phyloP scores from a whole-genome alignment of 352 stramenopile species.

The Phytophthora cryptogea region DNA sequence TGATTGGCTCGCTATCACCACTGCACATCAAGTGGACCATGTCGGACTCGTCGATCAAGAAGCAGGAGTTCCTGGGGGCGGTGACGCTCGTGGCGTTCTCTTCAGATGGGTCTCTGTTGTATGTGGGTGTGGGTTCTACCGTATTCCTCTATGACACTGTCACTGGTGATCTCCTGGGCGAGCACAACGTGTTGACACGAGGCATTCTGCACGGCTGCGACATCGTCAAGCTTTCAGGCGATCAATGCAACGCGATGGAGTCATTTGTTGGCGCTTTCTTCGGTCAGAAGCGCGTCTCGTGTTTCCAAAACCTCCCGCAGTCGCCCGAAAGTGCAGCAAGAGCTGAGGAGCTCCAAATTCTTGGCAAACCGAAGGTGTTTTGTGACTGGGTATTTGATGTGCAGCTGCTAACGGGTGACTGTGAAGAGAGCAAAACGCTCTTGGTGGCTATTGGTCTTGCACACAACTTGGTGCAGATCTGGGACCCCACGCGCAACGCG shows the following conservation, averaged over 20 bases:
- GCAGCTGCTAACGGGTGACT: conserved; percentile 50
- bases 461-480: conserved; percentile 88
- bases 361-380: conserved; percentile 66
- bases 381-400: conserved; percentile 88
- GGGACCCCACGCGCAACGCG: conserved; percentile 44
- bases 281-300: conserved; percentile 78
- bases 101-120: conserved; percentile 65
- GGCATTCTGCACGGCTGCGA: conserved; percentile 83
- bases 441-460: conserved; percentile 70
- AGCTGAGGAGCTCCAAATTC: conserved; percentile 26
- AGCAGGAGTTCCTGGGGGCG: conserved; percentile 81
- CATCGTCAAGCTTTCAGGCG: conserved; percentile 13
- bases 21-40: conserved; percentile 3
- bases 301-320: conserved; percentile 57
- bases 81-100: conserved; percentile 86
- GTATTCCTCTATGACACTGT: conserved; percentile 69
- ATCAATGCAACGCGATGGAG: conserved; percentile 3
- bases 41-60: conserved; percentile 28
- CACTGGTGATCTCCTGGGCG: conserved; percentile 48
- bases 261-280: conserved; percentile 62
- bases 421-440: conserved; percentile 31
- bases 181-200: conserved; percentile 52
- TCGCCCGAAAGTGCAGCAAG: conserved; percentile 21
- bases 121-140: conserved; percentile 67
- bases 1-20: conserved; percentile 1